Evolutionary conservation across 257 asterid species (phyloP).

Genomic region (Lycium barbarum): DNA sequence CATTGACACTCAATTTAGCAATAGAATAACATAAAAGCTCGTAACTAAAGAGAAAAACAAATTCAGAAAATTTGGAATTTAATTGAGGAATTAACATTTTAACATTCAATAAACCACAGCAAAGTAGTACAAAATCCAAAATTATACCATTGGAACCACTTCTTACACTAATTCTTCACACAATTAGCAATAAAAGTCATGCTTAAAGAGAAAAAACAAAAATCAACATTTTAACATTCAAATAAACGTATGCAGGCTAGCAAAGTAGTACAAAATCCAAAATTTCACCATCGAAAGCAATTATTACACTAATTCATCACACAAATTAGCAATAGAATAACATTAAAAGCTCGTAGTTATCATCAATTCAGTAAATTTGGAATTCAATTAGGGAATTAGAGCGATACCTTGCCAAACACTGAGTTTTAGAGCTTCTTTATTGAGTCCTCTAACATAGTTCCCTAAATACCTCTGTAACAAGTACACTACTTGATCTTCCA

Average conservation of each 20-base stretch:
- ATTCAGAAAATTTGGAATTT: no score
- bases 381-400: conserved; percentile 29
- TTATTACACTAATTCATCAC: background rate
- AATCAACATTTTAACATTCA: background rate
- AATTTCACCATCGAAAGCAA: background rate
- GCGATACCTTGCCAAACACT: conserved; percentile 91
- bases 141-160: no score
- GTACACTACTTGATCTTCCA: conserved; percentile 98
- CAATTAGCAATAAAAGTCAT: no score
- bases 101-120: no score
- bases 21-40: background rate
- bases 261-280: background rate
- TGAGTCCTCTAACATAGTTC: conserved; percentile 92
- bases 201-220: no score
- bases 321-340: background rate
- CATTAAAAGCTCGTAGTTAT: background rate
- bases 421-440: conserved; percentile 95
- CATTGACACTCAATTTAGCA: background rate
- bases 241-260: background rate
- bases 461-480: conserved; percentile 90
- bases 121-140: no score
- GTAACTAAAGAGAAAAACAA: background rate
- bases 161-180: background rate
- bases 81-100: no score
- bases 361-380: background rate